Evolutionary conservation across 768 basidiomycete genomes (phyloP), one percentile per base, ranked within the genome.

Genomic region (Termitomyces sp.): DNA sequence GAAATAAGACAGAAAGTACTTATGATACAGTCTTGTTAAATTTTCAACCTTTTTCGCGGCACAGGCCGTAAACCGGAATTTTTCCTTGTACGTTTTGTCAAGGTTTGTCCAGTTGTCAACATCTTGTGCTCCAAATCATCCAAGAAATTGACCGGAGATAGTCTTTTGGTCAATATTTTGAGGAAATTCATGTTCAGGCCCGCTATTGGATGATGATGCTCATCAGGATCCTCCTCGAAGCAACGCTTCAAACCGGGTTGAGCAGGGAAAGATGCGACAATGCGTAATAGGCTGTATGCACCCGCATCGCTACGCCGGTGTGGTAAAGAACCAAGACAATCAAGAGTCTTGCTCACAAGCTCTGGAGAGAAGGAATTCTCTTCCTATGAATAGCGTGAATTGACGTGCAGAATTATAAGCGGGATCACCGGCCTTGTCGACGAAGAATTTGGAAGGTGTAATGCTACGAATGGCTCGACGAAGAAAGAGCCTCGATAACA

Each of bases 251-350:
- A 64, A 17, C 68, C 68, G 2, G 72, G 62, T 3, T 71, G 66
- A 1, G 76, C 75, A 21, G 76, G 75, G 60, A 76, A 77, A 1
- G 75, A 74, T 0, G 68, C 74, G 8, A 78, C 57, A 5, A 74
- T 70, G 17, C 76, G 73, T n/a, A 77, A 58, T 5, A 78, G 65
- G 58, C 73, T 72, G 61, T 73, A 76, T 55, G 61, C 66, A n/a
- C 76, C 76, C 5, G 66, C 68, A 43, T 76, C 75, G 11, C 54
- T 44, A 15, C 73, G 70, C n/a, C 66, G 61, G 35, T 68, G 55
- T 8, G 76, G 76, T 8, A 77, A 66, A 5, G 60, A 56, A 3
- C 62, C 53, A n/a, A 78, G 63, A 9, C 50, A 57, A 14, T 59
- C 43, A 9, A 52, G 60, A 3, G 71, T 72, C 17, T 68, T 59